These are phyloP conservation scores for Wilcoxina mikolae DNA, from an alignment of 495 filamentous ascomycete species.

Conservation along the genomic window DNA sequence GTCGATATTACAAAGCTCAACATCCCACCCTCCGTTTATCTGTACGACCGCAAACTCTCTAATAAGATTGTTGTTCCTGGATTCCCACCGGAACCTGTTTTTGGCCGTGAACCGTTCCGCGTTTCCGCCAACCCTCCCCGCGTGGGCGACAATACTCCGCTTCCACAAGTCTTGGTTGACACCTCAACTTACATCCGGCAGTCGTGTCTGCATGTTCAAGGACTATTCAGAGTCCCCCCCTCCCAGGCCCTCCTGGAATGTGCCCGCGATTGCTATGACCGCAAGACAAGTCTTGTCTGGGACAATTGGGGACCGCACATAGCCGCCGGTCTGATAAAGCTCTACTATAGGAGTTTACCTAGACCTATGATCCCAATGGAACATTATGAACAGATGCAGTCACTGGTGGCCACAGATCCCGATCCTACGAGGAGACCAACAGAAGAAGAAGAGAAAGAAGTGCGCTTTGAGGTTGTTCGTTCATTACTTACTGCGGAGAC, in stretches of 20 bases:
- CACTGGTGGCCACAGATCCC: conserved; percentile 12
- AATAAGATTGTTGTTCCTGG: conserved; percentile 37
- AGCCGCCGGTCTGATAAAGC: conserved; percentile 39
- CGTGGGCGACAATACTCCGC: conserved; percentile 29
- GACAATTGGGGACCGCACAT: conserved; percentile 39
- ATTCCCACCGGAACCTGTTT: conserved; percentile 32
- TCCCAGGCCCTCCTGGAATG: conserved; percentile 35
- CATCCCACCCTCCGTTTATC: conserved; percentile 39
- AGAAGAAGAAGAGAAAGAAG: conserved; percentile 13
- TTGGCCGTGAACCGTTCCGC: conserved; percentile 20
- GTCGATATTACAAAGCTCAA: conserved; percentile 37
- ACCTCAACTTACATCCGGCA: conserved; percentile 38
- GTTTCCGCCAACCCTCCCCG: conserved; percentile 29
- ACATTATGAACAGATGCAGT: conserved; percentile 29
- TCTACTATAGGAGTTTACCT: conserved; percentile 41
- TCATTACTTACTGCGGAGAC: conserved; percentile 24
- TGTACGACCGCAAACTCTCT: conserved; percentile 38
- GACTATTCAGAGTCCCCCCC: conserved; percentile 39
- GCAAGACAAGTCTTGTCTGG: conserved; percentile 36
- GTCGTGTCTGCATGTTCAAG: conserved; percentile 35
- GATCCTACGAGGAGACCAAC: conserved; percentile 28
- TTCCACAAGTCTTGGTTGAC: conserved; percentile 40
- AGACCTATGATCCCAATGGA: conserved; percentile 37
- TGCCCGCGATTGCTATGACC: conserved; percentile 40
- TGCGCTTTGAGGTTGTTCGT: conserved; percentile 13